Percentiles rank a stretch among this genome's conserved stretches.
These are phyloP conservation scores for Aspergillus novoparasiticus DNA, from an alignment of 2,329 filamentous ascomycete species.

Conservation along the genomic window DNA sequence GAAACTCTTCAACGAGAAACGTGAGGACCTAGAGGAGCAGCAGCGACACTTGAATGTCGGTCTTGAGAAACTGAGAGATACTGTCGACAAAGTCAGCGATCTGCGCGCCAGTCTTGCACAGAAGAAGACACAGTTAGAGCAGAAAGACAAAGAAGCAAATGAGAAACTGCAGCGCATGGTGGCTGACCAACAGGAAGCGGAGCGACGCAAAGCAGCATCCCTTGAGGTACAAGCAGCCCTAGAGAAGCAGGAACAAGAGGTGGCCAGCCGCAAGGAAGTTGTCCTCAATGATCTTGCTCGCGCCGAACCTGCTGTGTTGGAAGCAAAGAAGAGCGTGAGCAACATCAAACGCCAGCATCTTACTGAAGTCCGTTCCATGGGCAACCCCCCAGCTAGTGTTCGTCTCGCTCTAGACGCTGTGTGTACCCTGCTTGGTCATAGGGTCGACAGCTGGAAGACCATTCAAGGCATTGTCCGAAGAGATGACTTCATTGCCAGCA, in stretches of 20 bases:
- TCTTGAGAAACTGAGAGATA: slow-evolving; percentile 94
- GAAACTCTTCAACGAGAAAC: slow-evolving; percentile 95
- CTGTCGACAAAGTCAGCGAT: slow-evolving; percentile 94
- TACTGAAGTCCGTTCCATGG: slow-evolving; percentile 97
- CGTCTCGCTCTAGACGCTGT: slow-evolving; percentile 94
- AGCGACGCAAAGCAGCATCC: slow-evolving; percentile 84
- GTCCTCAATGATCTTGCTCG: slow-evolving; percentile 85
- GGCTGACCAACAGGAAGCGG: slow-evolving; percentile 90
- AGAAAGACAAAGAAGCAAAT: slow-evolving; percentile 92
- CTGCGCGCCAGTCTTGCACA: slow-evolving; percentile 85
- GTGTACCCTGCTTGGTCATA: slow-evolving; percentile 90
- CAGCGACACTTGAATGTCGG: slow-evolving; percentile 97
- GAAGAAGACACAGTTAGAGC: slow-evolving; percentile 91
- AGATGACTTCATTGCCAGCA: slow-evolving; percentile 97
- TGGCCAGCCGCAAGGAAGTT: slow-evolving; percentile 78
- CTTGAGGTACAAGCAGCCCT: slow-evolving; percentile 85
- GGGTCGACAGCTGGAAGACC: slow-evolving; percentile 85
- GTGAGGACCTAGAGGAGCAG: slow-evolving; percentile 97
- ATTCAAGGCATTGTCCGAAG: slow-evolving; percentile 85
- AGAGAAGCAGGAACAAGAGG: slow-evolving; percentile 86
- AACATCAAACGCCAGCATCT: slow-evolving; percentile 98
- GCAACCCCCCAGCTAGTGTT: slow-evolving; percentile 86
- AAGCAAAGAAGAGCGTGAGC: slow-evolving; percentile 93
- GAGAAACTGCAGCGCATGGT: slow-evolving; percentile 98
- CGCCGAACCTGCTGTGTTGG: slow-evolving; percentile 88